Evolutionary conservation across 176 grass and related monocot genomes (phyloP).

Genomic region (Bromus sterilis): DNA sequence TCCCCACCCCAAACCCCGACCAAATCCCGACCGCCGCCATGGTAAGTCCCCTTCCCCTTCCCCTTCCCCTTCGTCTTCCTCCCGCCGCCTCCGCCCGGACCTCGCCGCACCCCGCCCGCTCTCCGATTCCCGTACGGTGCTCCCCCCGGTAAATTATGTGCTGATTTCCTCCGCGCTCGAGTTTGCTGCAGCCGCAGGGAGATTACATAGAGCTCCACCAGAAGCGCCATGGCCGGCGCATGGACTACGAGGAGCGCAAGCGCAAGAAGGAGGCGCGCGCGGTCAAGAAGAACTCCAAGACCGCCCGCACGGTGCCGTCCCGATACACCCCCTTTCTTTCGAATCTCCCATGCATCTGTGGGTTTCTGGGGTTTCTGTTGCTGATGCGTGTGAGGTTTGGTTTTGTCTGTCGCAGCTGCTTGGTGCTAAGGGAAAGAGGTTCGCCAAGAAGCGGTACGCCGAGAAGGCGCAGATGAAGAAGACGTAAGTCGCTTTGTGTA

Average conservation of each 20-base stretch:
- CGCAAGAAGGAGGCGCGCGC: conserved; percentile 78
- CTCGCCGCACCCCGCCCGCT: background rate
- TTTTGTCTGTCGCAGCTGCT: conserved; percentile 28
- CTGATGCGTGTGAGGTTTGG: background rate
- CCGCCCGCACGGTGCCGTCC: conserved; percentile 46
- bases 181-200: conserved; percentile 68
- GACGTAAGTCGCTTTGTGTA: conserved; percentile 49
- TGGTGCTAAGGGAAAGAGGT: conserved; percentile 84
- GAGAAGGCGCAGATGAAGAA: conserved; percentile 96
- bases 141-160: background rate
- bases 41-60: background rate
- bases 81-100: background rate
- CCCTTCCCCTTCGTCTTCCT: background rate
- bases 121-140: too few species aligned
- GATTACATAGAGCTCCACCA: conserved; percentile 74
- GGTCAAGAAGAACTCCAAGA: conserved; percentile 50
- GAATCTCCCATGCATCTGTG: background rate
- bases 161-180: conserved; percentile 11
- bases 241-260: conserved; percentile 67
- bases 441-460: conserved; percentile 79
- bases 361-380: background rate
- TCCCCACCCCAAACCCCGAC: background rate
- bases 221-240: conserved; percentile 81
- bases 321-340: background rate
- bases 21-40: conserved; percentile 21